Base-by-base conservation (phyloP, 352 stramenopile genomes). In the Pseudoperonospora humuli region DNA sequence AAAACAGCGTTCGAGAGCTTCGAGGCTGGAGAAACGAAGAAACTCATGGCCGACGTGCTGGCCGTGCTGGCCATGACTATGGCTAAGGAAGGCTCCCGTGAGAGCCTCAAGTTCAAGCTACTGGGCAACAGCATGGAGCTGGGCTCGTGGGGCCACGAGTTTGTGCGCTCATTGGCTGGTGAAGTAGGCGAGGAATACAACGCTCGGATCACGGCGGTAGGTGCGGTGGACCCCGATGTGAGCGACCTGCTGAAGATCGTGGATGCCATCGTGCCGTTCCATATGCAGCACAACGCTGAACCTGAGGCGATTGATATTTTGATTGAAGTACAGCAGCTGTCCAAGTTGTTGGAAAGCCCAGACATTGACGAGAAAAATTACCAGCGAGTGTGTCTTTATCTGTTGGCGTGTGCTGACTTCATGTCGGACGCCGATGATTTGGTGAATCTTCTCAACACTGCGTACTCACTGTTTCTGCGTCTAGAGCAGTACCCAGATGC, bases 271-370 rank as follows among this genome's bases (percentile, higher is more conserved):
- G 94, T 99, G 43, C 96, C 96, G 3, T 99, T 99, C 74, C 95
- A 99, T 79, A 95, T 99, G 63, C 72, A 95, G 54, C 96, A 99
- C 74, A 99, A 99, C 63, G 96, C 96, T 3, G 96, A 99, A 67
- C 93, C 96, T 0, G 97, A 99, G 75, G 97, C 96, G 15, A 94
- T 99, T 26, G 97, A 99, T 67, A 92, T 99, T 19, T 73, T 99
- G 34, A 95, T 99, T 53, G 97, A 99, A 79, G 95, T 98, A 24
- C 93, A 98, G 66, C 74, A 97, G 55, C 77, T 99, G 7, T 65
- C 85, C 35, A 97, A 96, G 57, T 70, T 99, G 26, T 69, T 98
- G n/a, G 62, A 90, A 9, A 82, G 94, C 14, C 74, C 83, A 9
- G 67, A 92, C 24, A 97, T 99, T 45, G 95, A 99, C 67, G 92